Evolutionary conservation across 208 protist genomes (phyloP), one percentile per base, ranked within the genome.

Genomic region (Leishmania martiniquensis): DNA sequence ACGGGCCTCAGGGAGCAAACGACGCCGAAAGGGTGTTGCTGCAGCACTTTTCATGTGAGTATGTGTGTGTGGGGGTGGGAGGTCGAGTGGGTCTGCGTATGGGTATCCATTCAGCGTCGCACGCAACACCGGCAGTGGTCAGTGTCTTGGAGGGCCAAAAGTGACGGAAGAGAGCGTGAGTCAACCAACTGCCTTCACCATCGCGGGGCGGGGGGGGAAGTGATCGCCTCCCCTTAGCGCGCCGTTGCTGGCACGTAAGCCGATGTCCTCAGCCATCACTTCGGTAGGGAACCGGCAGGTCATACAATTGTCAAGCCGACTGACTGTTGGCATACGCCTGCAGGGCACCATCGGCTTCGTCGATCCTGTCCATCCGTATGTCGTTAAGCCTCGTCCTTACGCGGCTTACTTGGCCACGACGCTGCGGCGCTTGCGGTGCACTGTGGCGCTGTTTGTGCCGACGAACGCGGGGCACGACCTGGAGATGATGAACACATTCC

Each of bases 351-450:
- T 96, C 67, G 90, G 82, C 54, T 85, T 88, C 52, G 45, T 90
- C 13, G 63, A 88, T 54, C 87, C 86, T 29, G 60, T 39, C 63
- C 62, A 62, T 45, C 73, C 81, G 4, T 72, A 51, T 20, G 76
- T 81, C 34, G 68, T 95, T 47, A 89, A 88, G 59, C 86, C 87
- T n/a, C 93, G 93, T 4, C 91, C 93, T 7, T 94, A 93, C 77
- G 81, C 92, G 17, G 47, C 67, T 13, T 97, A 97, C 82, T 80
- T 97, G 42, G 86, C 77, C 39, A 79, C 91, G 44, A 94, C 90
- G 9, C 77, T 97, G 54, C 70, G 80, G 29, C 76, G 87, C 5
- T 85, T 95, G 22, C 76, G 84, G 29, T 97, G 93, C 68, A 88
- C 95, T 45, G 91, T 95, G 29, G 90, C 82, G 7, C 71, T 97